Conservation (phyloP, 306 rosid species). For the Rosa multiflora region DNA sequence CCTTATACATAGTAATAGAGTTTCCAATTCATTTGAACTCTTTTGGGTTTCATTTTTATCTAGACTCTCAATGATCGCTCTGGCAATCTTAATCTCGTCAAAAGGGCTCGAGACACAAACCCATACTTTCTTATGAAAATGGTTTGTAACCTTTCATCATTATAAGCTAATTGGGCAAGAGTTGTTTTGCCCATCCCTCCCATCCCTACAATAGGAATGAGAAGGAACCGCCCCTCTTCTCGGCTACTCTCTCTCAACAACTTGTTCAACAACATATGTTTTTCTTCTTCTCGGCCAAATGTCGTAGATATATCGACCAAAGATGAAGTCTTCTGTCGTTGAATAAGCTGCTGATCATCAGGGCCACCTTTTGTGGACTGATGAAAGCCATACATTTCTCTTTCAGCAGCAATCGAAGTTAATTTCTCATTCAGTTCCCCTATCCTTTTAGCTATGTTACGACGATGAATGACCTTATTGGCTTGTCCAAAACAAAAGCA, state of each 20-base stretch:
- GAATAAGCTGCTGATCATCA: background rate
- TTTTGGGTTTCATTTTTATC: too few species aligned
- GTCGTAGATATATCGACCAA: slow-evolving; percentile 10
- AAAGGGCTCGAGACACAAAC: too few species aligned
- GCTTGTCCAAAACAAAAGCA: background rate
- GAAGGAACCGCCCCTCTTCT: background rate
- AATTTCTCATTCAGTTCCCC: background rate
- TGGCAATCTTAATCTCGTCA: too few species aligned
- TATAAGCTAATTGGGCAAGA: slow-evolving; percentile 12
- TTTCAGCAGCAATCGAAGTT: background rate
- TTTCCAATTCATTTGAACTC: too few species aligned
- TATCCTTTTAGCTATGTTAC: background rate
- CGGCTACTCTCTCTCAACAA: background rate
- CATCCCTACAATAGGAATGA: slow-evolving; percentile 22
- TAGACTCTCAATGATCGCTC: too few species aligned
- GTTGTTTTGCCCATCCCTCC: slow-evolving; percentile 28
- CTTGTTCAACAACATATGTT: background rate
- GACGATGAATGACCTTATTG: background rate
- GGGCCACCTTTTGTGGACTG: background rate
- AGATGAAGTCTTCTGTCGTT: background rate
- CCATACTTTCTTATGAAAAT: slow-evolving; percentile 10
- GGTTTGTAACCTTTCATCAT: slow-evolving; percentile 4
- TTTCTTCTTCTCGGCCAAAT: slow-evolving; percentile 19
- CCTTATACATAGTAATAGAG: too few species aligned
- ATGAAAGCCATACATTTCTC: background rate